phyloP scores from a whole-genome alignment of 2,329 filamentous ascomycete species.

The Fusarium goolgardi region DNA sequence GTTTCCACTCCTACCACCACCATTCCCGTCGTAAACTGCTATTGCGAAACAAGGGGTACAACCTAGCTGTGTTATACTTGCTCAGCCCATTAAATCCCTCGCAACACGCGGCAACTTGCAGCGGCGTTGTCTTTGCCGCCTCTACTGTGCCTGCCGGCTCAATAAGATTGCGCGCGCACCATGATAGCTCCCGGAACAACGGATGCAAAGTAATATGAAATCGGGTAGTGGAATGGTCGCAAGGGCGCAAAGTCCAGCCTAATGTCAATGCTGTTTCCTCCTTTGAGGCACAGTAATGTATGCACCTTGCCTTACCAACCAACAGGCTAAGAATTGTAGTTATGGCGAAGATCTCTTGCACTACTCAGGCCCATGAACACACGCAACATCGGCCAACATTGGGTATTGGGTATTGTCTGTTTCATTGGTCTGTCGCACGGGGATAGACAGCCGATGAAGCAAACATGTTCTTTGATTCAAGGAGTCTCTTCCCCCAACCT shows the following conservation, averaged over 20 bases:
- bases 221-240: constrained; percentile 24
- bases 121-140: constrained; percentile 25
- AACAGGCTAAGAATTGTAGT: constrained; percentile 18
- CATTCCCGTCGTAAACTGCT: constrained; percentile 31
- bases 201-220: constrained; percentile 31
- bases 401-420: constrained; percentile 22
- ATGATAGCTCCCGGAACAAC: constrained; percentile 19
- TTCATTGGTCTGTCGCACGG: constrained; percentile 26
- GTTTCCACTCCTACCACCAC: constrained; percentile 36
- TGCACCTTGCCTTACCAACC: constrained; percentile 12
- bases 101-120: constrained; percentile 44
- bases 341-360: constrained; percentile 22
- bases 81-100: constrained; percentile 34
- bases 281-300: constrained; percentile 5
- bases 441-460: constrained; percentile 21
- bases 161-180: constrained; percentile 23
- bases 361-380: constrained; percentile 22
- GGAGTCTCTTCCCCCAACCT: constrained; percentile 12
- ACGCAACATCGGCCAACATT: constrained; percentile 23
- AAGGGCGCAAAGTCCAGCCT: constrained; percentile 38
- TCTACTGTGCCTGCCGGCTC: constrained; percentile 29
- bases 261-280: constrained; percentile 19
- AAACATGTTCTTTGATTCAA: constrained; percentile 13
- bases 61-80: constrained; percentile 38
- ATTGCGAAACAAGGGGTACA: constrained; percentile 43